Percentiles rank a stretch among this genome's conserved stretches.
Evolutionary conservation across 352 stramenopile species (phyloP).

Genomic region (Phytophthora aleatoria): DNA sequence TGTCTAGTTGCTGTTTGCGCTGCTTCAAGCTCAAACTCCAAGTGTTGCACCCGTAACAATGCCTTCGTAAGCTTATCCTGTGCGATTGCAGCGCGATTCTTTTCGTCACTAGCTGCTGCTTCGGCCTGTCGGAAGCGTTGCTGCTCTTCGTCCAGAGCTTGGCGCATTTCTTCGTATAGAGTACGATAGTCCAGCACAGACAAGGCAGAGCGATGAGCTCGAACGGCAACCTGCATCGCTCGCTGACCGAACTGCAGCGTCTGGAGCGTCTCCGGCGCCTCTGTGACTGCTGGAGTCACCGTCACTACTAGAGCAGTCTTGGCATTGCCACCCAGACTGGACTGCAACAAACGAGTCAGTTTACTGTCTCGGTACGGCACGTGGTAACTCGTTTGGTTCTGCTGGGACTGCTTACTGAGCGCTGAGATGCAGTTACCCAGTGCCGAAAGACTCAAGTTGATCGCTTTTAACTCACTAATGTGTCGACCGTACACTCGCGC

Average conservation of each 20-base stretch:
- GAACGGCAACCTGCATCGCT: conserved; percentile 70
- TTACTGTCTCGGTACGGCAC: conserved; percentile 81
- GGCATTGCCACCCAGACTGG: conserved; percentile 73
- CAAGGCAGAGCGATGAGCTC: conserved; percentile 63
- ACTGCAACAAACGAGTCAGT: conserved; percentile 69
- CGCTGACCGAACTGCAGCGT: conserved; percentile 79
- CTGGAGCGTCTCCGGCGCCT: conserved; percentile 64
- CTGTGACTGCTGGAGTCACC: conserved; percentile 47
- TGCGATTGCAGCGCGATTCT: conserved; percentile 14
- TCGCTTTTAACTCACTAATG: conserved; percentile 70
- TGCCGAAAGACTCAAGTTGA: conserved; percentile 77
- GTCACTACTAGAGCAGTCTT: conserved; percentile 77
- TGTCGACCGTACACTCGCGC: conserved; percentile 55
- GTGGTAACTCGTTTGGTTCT: conserved; percentile 42
- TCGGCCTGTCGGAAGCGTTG: conserved; percentile 31
- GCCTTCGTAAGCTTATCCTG: conserved; percentile 64
- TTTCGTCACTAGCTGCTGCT: conserved; percentile 27
- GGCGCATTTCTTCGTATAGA: conserved; percentile 64
- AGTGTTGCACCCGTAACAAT: conserved; percentile 59
- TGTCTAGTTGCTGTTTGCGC: conserved; percentile 31
- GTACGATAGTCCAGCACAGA: conserved; percentile 72
- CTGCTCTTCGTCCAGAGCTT: conserved; percentile 50
- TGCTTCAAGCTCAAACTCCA: conserved; percentile 66
- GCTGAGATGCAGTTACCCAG: conserved; percentile 79
- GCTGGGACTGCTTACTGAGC: conserved; percentile 53